Percentiles rank a stretch among this genome's conserved stretches.
phyloP scores from a whole-genome alignment of 768 basidiomycete species.

The Cytidiella melzeri region DNA sequence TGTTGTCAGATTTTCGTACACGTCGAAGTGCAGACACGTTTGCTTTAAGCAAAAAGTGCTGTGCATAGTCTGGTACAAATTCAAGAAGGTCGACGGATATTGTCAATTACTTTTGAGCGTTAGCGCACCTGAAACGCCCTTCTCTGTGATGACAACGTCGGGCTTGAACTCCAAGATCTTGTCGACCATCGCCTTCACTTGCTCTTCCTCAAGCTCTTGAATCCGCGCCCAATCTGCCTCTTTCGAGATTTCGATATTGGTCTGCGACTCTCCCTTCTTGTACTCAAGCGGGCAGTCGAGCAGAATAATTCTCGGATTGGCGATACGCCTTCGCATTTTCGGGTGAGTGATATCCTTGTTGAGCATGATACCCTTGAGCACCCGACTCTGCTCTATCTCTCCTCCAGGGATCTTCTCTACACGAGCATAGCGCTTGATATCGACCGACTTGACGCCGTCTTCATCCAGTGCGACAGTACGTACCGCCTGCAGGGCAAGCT shows the following conservation, averaged over 20 bases:
- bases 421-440: conserved; percentile 96
- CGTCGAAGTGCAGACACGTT: conserved; percentile 92
- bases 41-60: conserved; percentile 81
- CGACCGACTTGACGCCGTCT: conserved; percentile 78
- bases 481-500: conserved; percentile 87
- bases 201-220: conserved; percentile 95
- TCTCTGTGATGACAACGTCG: conserved; percentile 93
- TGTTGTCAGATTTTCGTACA: conserved; percentile 99
- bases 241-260: conserved; percentile 96
- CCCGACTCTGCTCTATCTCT: conserved; percentile 88
- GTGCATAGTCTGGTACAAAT: conserved; percentile 69
- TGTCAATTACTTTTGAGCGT: too few species aligned
- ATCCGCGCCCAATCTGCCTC: conserved; percentile 91
- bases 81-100: too few species aligned
- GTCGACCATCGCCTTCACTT: conserved; percentile 82
- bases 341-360: conserved; percentile 99
- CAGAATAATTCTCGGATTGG: conserved; percentile 81
- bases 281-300: conserved; percentile 96
- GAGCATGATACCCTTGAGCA: conserved; percentile 88
- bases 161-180: conserved; percentile 91
- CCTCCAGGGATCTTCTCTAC: conserved; percentile 98
- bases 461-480: conserved; percentile 80
- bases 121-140: conserved; percentile 86
- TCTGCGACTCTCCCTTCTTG: conserved; percentile 98
- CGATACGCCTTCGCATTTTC: conserved; percentile 88